Conservation (phyloP, 768 basidiomycete genomes). For the Bullera alba region DNA sequence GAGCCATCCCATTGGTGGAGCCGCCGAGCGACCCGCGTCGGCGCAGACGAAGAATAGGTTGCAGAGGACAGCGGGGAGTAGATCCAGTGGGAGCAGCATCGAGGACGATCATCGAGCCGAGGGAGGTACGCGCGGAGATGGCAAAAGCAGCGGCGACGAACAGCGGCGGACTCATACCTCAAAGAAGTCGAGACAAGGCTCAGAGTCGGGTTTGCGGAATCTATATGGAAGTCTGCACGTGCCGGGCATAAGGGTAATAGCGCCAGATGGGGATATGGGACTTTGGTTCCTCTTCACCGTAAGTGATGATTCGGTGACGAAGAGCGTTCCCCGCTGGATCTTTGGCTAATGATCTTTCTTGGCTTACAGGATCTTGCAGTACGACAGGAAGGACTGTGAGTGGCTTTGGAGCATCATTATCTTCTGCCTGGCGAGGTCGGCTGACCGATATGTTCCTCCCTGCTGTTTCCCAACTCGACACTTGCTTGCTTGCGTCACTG, state of each 20-base stretch:
- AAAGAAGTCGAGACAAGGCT: background rate
- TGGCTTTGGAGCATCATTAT: background rate
- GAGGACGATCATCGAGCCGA: background rate
- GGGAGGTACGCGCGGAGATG: background rate
- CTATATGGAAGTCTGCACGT: conserved; percentile 37
- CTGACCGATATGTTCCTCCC: background rate
- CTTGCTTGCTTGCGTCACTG: background rate
- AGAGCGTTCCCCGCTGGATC: background rate
- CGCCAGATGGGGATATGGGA: conserved; percentile 27
- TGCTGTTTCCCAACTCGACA: background rate
- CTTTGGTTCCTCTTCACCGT: conserved; percentile 41
- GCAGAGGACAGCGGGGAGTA: background rate
- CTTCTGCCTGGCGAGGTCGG: background rate
- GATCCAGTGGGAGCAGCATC: background rate
- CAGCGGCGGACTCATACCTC: background rate
- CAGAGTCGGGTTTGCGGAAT: conserved; percentile 24
- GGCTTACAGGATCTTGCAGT: conserved; percentile 32
- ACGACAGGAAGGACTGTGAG: conserved; percentile 29
- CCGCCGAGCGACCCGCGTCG: background rate
- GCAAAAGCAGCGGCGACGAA: background rate
- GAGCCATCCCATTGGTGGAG: background rate
- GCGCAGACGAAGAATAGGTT: background rate
- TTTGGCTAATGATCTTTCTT: background rate
- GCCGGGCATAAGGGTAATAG: conserved; percentile 25
- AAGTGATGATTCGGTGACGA: conserved; percentile 3